Base-by-base conservation (phyloP, 2,329 filamentous ascomycete species). In the Verticillium isaacii region DNA sequence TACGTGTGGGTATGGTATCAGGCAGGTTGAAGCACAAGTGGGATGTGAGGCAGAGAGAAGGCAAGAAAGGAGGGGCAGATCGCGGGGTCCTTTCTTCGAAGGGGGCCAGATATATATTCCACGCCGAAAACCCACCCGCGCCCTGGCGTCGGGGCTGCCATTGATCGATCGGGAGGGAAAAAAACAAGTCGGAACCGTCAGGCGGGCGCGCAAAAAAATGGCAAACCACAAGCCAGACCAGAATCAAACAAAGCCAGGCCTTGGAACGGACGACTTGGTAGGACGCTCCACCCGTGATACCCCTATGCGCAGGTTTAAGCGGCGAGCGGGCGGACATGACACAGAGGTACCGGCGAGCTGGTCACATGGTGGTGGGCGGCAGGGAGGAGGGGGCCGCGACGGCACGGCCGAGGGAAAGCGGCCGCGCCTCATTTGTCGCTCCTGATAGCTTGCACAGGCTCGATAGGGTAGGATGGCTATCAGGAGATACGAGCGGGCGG, bases 301-400 rank as follows among this genome's bases (percentile, higher is more conserved):
- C 66, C 66, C 66, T 66, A 67, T 66, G 66, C 61, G 66, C 65
- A 67, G 64, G 66, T 66, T 62, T 66, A 66, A 60, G 63, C 66
- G 66, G 64, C 60, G 57, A 62, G 64, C 61, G 64, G 63, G 61
- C 57, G 57, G 58, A 55, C 58, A 66, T 66, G 64, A 64, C 65
- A 69, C 68, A 71, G 64, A 32, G 25, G 32, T 56, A 65, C 68
- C 71, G 72, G 68, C 69, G 68, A 66, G 65, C 62, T 60, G 61
- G 67, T 68, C 67, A 68, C 66, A 68, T 68, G 58, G 54, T 59
- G 56, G 39, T 45, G 57, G 50, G 25, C 34, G 37, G 37, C 37
- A 39, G 50, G 54, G 34, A 37, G 59, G 59, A 57, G 59, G 61
- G 58, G 57, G 36, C 32, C 39, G 36, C 37, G 56, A 32, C 32